These are phyloP conservation scores for Yamadazyma nakazawae DNA, from an alignment of 805 yeast genomes.

Conservation along the genomic window DNA sequence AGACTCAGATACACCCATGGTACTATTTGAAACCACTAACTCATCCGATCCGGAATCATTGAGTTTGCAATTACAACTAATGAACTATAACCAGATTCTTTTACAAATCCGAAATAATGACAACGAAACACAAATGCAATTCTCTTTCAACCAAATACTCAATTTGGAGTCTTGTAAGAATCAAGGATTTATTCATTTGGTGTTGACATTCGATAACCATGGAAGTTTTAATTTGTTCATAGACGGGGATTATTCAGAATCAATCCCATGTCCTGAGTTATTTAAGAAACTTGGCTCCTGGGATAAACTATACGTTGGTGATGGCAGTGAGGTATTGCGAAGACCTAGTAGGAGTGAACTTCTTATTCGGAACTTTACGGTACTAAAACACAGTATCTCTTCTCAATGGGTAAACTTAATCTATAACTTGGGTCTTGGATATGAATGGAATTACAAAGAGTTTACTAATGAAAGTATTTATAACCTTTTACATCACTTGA, in stretches of 20 bases:
- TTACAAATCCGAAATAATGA: slow-evolving; percentile 25
- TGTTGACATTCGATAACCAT: slow-evolving; percentile 35
- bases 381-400: slow-evolving; percentile 35
- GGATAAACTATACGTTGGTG: slow-evolving; percentile 38
- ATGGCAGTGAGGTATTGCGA: slow-evolving; percentile 4
- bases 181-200: slow-evolving; percentile 30
- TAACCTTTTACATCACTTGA: slow-evolving; percentile 40
- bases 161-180: slow-evolving; percentile 11
- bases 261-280: slow-evolving; percentile 36
- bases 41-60: slow-evolving; percentile 21
- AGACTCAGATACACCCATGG: slow-evolving; percentile 6
- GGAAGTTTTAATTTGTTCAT: slow-evolving; percentile 43
- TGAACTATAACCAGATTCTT: slow-evolving; percentile 28
- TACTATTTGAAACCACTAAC: slow-evolving; percentile 26
- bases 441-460: slow-evolving; percentile 45
- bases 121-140: slow-evolving; percentile 25
- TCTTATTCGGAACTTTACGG: slow-evolving; percentile 33
- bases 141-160: slow-evolving; percentile 32
- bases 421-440: slow-evolving; percentile 44
- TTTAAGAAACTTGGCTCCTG: slow-evolving; percentile 26
- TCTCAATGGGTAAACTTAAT: slow-evolving; percentile 53
- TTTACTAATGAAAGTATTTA: slow-evolving; percentile 31
- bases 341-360: slow-evolving; percentile 22
- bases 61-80: slow-evolving; percentile 25
- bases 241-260: slow-evolving; percentile 48